These are phyloP conservation scores for Chaetothyriales sp. DNA, from an alignment of 2,329 filamentous ascomycete species.

Conservation along the genomic window DNA sequence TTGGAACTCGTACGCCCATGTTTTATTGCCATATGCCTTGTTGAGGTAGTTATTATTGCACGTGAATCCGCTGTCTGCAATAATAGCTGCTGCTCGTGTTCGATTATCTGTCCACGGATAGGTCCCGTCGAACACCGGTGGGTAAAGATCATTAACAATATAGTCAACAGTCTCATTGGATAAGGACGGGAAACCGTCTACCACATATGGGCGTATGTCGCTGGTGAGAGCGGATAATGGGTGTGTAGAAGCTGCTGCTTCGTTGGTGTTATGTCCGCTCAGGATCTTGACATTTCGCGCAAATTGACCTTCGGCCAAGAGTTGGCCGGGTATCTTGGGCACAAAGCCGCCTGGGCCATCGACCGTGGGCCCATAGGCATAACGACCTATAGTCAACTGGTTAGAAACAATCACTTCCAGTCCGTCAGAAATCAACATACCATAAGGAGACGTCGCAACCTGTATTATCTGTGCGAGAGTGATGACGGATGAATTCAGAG, in stretches of 20 bases:
- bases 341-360: constrained; percentile 33
- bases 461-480: constrained; percentile 32
- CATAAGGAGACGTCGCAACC: constrained; percentile 24
- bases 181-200: constrained; percentile 16
- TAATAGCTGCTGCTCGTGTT: constrained; percentile 27
- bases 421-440: constrained; percentile 21
- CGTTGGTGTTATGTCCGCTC: constrained; percentile 31
- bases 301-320: constrained; percentile 28
- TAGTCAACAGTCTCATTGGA: constrained; percentile 24
- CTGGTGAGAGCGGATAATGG: constrained; percentile 20
- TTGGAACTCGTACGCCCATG: constrained; percentile 39
- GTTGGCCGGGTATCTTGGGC: constrained; percentile 31
- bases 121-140: constrained; percentile 34
- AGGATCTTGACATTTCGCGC: constrained; percentile 33
- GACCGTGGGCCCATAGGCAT: constrained; percentile 30
- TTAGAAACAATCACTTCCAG: background rate
- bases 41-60: constrained; percentile 42
- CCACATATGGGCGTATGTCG: constrained; percentile 14
- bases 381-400: background rate
- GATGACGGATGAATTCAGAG: constrained; percentile 25
- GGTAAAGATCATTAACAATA: constrained; percentile 36
- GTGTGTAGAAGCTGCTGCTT: constrained; percentile 28
- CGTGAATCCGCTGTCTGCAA: constrained; percentile 31
- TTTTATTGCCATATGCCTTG: constrained; percentile 34
- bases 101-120: constrained; percentile 33